These are phyloP conservation scores for Platanthera guangdongensis DNA, from an alignment of 106 monocot genomes.

Conservation along the genomic window DNA sequence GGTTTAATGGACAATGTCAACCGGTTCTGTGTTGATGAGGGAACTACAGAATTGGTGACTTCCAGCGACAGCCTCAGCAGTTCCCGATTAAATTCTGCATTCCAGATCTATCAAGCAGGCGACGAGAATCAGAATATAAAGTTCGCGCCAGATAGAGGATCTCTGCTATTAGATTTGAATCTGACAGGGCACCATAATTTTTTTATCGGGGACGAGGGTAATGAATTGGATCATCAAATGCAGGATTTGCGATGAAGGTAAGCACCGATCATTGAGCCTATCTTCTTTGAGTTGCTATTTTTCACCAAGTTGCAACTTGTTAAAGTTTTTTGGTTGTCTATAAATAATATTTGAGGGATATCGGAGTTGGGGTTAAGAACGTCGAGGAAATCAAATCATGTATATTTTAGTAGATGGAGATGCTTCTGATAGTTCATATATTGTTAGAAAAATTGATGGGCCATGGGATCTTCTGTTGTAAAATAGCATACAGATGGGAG, in stretches of 20 bases:
- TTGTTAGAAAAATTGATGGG: background rate
- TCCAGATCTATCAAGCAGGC: constrained; percentile 21
- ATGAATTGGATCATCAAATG: constrained; percentile 42
- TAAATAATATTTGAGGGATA: background rate
- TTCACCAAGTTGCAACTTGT: background rate
- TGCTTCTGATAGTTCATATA: background rate
- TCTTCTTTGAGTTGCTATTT: background rate
- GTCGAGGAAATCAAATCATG: background rate
- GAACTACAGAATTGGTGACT: background rate
- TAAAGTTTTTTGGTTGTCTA: background rate
- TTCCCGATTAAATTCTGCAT: constrained; percentile 1
- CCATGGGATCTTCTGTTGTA: no score
- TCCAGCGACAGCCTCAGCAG: background rate
- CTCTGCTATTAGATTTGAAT: constrained; percentile 42
- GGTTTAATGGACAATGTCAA: constrained; percentile 33
- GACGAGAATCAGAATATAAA: constrained; percentile 16
- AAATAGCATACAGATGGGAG: no score
- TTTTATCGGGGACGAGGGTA: constrained; percentile 19
- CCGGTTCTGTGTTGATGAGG: constrained; percentile 22
- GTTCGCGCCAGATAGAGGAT: constrained; percentile 16
- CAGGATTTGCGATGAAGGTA: constrained; percentile 27
- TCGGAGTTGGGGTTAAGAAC: background rate
- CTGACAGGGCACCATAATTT: constrained; percentile 40
- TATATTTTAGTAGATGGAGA: background rate
- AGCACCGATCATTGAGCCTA: background rate